A percentile compares a stretch with the other conserved stretches of the same genome.
These are phyloP conservation scores for Hypoxylon fragiforme DNA, from an alignment of 495 filamentous ascomycete species.

Conservation along the genomic window DNA sequence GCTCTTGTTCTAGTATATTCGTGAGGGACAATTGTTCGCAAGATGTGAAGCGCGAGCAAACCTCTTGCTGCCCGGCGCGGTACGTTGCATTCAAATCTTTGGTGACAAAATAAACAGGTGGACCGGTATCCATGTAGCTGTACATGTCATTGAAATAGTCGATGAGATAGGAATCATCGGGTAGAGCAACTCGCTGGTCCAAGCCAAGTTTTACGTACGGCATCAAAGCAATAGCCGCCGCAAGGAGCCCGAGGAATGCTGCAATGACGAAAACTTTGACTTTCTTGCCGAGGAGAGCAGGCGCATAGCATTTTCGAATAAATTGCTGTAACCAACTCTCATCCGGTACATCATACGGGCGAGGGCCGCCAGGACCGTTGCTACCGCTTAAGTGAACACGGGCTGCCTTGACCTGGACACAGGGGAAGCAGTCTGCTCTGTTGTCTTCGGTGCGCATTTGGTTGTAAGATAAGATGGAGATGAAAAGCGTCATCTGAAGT, in stretches of 20 bases:
- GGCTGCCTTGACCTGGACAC: constrained; percentile 71
- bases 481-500: constrained; percentile 93
- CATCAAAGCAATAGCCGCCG: constrained; percentile 78
- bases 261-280: constrained; percentile 74
- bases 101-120: constrained; percentile 96
- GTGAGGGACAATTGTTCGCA: constrained; percentile 82
- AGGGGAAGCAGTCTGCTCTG: constrained; percentile 93
- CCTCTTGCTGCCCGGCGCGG: constrained; percentile 72
- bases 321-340: constrained; percentile 81
- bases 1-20: constrained; percentile 88
- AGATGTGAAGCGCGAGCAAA: constrained; percentile 89
- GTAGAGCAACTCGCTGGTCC: constrained; percentile 92
- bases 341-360: constrained; percentile 68
- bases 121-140: constrained; percentile 85
- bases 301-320: constrained; percentile 87
- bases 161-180: constrained; percentile 89
- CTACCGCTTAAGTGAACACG: constrained; percentile 50
- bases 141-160: constrained; percentile 94
- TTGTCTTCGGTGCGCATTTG: constrained; percentile 82
- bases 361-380: constrained; percentile 39
- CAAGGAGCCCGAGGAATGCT: constrained; percentile 85
- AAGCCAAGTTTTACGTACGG: constrained; percentile 84
- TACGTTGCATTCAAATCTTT: constrained; percentile 75
- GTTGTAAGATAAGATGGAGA: constrained; percentile 87
- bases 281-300: constrained; percentile 74